phyloP scores from a whole-genome alignment of 441 rosid genomes.

The Geranium incanum region DNA sequence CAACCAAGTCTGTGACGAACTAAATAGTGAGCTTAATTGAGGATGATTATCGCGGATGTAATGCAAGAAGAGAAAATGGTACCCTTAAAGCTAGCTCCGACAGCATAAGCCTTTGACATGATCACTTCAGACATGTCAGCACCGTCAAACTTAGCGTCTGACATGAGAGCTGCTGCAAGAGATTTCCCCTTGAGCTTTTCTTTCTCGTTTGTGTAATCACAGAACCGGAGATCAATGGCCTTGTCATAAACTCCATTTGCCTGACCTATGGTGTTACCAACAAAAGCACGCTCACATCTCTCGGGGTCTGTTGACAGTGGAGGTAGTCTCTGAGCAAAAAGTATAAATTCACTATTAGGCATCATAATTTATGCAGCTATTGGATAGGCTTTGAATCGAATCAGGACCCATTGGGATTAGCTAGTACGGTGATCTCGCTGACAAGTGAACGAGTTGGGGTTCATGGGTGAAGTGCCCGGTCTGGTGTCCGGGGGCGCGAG shows the following conservation, averaged over 20 bases:
- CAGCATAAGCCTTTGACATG: slow-evolving; percentile 97
- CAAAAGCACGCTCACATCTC: slow-evolving; percentile 73
- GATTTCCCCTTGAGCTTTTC: slow-evolving; percentile 84
- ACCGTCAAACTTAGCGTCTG: slow-evolving; percentile 89
- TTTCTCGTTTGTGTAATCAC: slow-evolving; percentile 72
- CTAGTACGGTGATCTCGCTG: too few species aligned
- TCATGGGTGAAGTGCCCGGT: too few species aligned
- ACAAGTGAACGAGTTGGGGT: too few species aligned
- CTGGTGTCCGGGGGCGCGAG: too few species aligned
- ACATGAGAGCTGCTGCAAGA: slow-evolving; percentile 85
- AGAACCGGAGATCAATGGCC: slow-evolving; percentile 84
- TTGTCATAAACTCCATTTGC: slow-evolving; percentile 94
- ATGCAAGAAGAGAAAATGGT: too few species aligned
- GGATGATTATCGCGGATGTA: too few species aligned
- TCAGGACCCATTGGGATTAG: too few species aligned
- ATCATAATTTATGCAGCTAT: not conserved
- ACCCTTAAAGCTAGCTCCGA: slow-evolving; percentile 64
- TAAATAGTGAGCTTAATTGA: too few species aligned
- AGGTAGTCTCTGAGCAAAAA: slow-evolving; percentile 64
- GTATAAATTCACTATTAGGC: not conserved
- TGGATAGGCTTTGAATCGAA: too few species aligned
- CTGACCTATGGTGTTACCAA: slow-evolving; percentile 91
- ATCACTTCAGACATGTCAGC: slow-evolving; percentile 91
- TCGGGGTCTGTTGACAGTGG: slow-evolving; percentile 79
- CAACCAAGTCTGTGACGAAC: too few species aligned